Evolutionary conservation across 1,284 basidiomycete species (phyloP).

Genomic region (Trichosporon asahii): DNA sequence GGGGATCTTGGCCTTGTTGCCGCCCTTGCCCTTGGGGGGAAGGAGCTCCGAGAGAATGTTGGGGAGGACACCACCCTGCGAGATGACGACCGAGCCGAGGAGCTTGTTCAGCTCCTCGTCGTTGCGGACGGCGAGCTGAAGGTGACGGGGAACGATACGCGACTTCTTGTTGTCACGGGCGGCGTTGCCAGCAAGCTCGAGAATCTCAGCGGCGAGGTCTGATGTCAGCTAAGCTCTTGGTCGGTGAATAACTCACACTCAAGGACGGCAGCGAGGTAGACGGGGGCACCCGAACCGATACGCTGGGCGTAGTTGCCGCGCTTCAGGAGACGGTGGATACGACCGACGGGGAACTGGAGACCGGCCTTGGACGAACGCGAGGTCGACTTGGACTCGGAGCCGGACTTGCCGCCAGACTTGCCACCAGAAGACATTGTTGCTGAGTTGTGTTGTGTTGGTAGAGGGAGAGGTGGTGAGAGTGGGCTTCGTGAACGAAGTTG

Average conservation of each 20-base stretch:
- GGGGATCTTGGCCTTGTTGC: constrained; percentile 36
- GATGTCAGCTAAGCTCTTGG: constrained; percentile 10
- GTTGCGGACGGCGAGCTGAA: constrained; percentile 85
- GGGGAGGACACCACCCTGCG: constrained; percentile 86
- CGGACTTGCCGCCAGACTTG: constrained; percentile 55
- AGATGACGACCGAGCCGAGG: constrained; percentile 78
- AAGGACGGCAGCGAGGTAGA: constrained; percentile 71
- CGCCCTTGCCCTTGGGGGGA: constrained; percentile 57
- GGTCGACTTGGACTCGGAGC: constrained; percentile 56
- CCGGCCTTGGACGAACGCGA: constrained; percentile 81
- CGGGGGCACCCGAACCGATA: constrained; percentile 57
- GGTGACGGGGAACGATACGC: constrained; percentile 85
- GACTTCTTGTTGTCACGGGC: constrained; percentile 62
- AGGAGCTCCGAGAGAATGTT: constrained; percentile 65
- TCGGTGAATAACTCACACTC: constrained; percentile 28
- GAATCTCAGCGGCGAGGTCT: constrained; percentile 76
- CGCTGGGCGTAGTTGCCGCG: constrained; percentile 81
- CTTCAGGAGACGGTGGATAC: constrained; percentile 82
- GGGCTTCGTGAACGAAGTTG: constrained; percentile 2
- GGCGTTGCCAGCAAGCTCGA: constrained; percentile 82
- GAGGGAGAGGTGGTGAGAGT: background rate
- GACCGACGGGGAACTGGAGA: constrained; percentile 80
- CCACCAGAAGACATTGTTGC: constrained; percentile 58
- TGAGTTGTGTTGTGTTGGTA: constrained; percentile 16
- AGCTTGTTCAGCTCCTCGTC: constrained; percentile 64